Base-by-base conservation (phyloP, 345 rosid genomes). In the Hibiscus tridactylites region DNA sequence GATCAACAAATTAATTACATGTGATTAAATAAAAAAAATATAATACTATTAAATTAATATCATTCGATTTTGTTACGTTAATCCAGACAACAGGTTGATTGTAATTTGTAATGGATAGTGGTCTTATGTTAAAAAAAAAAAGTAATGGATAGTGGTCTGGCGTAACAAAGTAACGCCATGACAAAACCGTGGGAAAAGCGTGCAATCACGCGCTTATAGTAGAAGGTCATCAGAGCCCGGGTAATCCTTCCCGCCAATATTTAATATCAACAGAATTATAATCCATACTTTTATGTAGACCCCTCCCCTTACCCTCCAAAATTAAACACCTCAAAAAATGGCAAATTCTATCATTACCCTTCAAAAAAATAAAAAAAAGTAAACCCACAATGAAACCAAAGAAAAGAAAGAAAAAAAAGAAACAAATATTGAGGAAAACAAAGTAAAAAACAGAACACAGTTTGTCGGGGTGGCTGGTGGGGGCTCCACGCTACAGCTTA, bases 391-490 rank as follows among this genome's bases (percentile, higher is more conserved):
- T 7, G 3, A 16, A 61, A 6, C 2, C 56, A 52, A 52, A 52
- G 56, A 16, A 4, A 16, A 31, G 42, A 6, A 15, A 26, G 26
- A 46, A 67, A n/a, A 26, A 58, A 46, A 67, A n/a, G 17, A 33
- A 61, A 73, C 35, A 37, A 68, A 39, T 4, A 70, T 44, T 8
- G 58, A 47, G 58, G 17, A 21, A 65, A 70, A 69, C 28, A 37
- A 60, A 68, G 53, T 44, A 70, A 78, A 72, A 79, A 77, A 62
- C 50, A 60, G 66, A 58, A 75, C 19, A 33, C 42, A 61, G 74
- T 17, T 68, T 58, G 61, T 64, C 35, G 78, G 71, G 82, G 76
- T 68, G 77, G 74, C 62, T 70, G 75, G 78, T 71, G 73, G 79
- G 76, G 75, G 79, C 49, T 59, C 33, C 33, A 61, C 13, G 70